Percentiles rank a stretch among this genome's conserved stretches.
Evolutionary conservation across 1,284 basidiomycete species (phyloP).

Genomic region (Malassezia slooffiae): DNA sequence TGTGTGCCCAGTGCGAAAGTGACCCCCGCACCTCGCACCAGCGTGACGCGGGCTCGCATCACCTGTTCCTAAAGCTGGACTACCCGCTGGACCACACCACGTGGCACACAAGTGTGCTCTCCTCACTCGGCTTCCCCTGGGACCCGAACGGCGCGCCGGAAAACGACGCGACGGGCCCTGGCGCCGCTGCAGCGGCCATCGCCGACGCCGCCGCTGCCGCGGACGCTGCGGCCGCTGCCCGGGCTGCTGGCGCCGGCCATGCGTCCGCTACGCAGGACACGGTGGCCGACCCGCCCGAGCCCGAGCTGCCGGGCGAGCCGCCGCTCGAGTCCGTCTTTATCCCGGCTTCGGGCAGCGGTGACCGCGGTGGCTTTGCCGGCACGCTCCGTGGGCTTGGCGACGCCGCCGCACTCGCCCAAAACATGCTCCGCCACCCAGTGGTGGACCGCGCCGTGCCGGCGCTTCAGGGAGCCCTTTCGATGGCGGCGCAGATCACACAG

Average conservation of each 20-base stretch:
- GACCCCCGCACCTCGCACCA: slow-evolving; percentile 13
- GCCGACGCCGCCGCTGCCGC: too few relatives aligned
- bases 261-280: too few relatives aligned
- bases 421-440: not conserved
- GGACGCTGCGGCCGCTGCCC: too few relatives aligned
- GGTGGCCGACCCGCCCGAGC: too few relatives aligned
- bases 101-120: not conserved
- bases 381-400: not conserved
- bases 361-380: too few relatives aligned
- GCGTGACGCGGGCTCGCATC: slow-evolving; percentile 3
- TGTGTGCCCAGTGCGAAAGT: slow-evolving; percentile 19
- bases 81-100: not conserved
- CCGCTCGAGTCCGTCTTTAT: too few relatives aligned
- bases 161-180: not conserved
- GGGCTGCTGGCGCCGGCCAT: too few relatives aligned
- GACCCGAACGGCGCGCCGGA: too few relatives aligned
- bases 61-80: slow-evolving; percentile 22
- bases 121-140: too few relatives aligned
- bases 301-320: too few relatives aligned
- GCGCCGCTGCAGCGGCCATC: not conserved
- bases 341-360: too few relatives aligned
- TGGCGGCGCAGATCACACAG: too few relatives aligned
- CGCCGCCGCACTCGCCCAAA: not conserved
- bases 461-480: not conserved
- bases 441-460: not conserved